A percentile compares a stretch with the other conserved stretches of the same genome.
Evolutionary conservation across 495 filamentous ascomycete genomes (phyloP).

Genomic region (Trichocladium antarcticum): DNA sequence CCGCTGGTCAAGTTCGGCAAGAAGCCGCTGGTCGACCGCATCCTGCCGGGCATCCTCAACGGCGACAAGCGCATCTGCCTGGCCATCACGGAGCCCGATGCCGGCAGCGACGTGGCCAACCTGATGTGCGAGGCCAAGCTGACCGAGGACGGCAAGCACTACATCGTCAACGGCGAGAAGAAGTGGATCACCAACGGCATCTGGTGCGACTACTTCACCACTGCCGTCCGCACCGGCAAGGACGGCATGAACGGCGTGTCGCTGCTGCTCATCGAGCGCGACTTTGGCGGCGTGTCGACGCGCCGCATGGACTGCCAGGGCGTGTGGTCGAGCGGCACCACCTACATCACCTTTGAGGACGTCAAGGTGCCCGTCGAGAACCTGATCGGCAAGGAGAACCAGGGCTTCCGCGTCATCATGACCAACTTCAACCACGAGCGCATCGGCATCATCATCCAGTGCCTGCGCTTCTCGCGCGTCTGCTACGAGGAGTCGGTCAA

Average conservation of each 20-base stretch:
- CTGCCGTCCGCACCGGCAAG: conserved; percentile 79
- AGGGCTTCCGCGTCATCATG: conserved; percentile 98
- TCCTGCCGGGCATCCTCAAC: conserved; percentile 64
- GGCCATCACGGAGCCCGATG: conserved; percentile 47
- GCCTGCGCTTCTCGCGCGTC: conserved; percentile 85
- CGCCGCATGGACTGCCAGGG: conserved; percentile 97
- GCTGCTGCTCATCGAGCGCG: conserved; percentile 74
- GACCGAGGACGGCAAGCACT: conserved; percentile 88
- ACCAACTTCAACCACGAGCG: conserved; percentile 99
- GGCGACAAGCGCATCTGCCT: conserved; percentile 92
- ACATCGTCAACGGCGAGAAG: conserved; percentile 99
- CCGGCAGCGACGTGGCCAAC: conserved; percentile 75
- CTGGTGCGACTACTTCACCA: conserved; percentile 95
- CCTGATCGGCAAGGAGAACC: conserved; percentile 92
- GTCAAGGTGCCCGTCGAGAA: conserved; percentile 98
- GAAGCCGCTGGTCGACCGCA: conserved; percentile 71
- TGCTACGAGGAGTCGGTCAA: conserved; percentile 95
- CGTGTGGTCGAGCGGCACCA: conserved; percentile 88
- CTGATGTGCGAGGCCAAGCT: conserved; percentile 91
- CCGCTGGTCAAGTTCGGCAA: conserved; percentile 88
- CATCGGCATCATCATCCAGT: conserved; percentile 97
- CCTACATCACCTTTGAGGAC: conserved; percentile 96
- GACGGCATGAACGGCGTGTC: conserved; percentile 84
- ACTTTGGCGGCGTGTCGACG: conserved; percentile 71
- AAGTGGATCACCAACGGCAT: conserved; percentile 99